Evolutionary conservation across 164 flowering plant genomes (phyloP), one percentile per base, ranked within the genome.

Genomic region (Piper longum): DNA sequence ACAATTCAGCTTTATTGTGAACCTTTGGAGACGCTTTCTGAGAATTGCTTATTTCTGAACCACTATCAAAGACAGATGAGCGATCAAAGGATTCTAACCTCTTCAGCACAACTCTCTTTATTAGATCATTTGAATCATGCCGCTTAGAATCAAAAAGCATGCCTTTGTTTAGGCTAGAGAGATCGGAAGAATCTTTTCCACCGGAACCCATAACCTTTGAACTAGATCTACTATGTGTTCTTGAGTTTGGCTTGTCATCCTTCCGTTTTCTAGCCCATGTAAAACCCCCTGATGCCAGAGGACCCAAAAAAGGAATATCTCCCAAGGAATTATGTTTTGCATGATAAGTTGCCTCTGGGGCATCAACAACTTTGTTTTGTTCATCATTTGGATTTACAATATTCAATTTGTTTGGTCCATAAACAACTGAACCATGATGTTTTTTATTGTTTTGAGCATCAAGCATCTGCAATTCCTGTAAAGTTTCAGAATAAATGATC

Each of bases 261-360:
- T 74, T 78, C 69, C 86, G 77, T 67, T 81, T 82, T 73, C 74
- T 88, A 3, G 87, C 97, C 98, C 98, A 88, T 55, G 95, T 87
- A 78, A 93, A 93, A n/a, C 96, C 92, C 74, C 89, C 87, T 62
- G 97, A 87, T 41, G 81, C 83, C 67, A 93, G 65, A 4, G 97
- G 97, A 11, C 97, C 99, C 43, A 96, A 83, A 65, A 76, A 88
- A 14, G 91, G 84, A 65, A 85, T 64, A 66, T 93, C 97, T 9
- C 86, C 96, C 71, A 82, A 86, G 44, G 99, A 93, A 62, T 90
- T 81, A 72, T 86, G 76, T 73, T 87, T 89, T 41, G 64, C 69
- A 63, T 86, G 91, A 62, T 73, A 78, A 70, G 71, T 70, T 64
- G 85, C 89, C 64, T 83, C 83, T 52, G 6, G 17, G 9, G 39